These are phyloP conservation scores for Tolypocladium tropicale DNA, from an alignment of 2,329 filamentous ascomycete genomes.

Conservation along the genomic window DNA sequence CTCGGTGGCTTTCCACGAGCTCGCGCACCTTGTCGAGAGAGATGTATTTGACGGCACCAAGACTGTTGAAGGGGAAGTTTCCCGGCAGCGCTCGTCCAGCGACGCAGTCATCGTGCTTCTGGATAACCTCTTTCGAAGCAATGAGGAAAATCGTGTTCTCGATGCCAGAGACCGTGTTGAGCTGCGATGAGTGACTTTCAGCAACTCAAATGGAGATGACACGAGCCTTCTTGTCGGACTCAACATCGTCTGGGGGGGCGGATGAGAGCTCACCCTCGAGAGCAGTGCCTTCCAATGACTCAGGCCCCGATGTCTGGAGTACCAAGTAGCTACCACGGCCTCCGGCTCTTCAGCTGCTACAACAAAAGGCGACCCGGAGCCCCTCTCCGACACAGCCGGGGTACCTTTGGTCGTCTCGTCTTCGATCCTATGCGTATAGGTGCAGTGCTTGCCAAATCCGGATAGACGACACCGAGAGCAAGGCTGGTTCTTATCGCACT, in stretches of 20 bases:
- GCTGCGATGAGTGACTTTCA: background rate
- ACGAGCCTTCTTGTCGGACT: fast-evolving
- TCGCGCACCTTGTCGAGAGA: background rate
- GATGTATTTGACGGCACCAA: background rate
- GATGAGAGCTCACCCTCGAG: background rate
- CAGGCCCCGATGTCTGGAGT: background rate
- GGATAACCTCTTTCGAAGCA: background rate
- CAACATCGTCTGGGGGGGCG: background rate
- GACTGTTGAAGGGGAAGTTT: constrained; percentile 7
- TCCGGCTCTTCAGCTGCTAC: background rate
- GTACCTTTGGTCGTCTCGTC: background rate
- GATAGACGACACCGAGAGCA: constrained; percentile 3
- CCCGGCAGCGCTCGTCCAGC: constrained; percentile 1
- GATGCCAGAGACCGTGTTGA: background rate
- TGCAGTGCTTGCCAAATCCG: constrained; percentile 2
- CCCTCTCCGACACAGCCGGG: background rate
- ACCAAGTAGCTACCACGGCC: background rate
- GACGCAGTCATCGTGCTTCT: background rate
- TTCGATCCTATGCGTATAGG: constrained; percentile 2
- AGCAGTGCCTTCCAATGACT: background rate
- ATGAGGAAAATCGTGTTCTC: background rate
- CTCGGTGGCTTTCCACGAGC: background rate
- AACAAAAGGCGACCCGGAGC: background rate
- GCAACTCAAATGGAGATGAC: background rate
- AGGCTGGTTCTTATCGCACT: constrained; percentile 5